These are phyloP conservation scores for Teunomyces pallodes DNA, from an alignment of 805 yeast genomes.

Conservation along the genomic window DNA sequence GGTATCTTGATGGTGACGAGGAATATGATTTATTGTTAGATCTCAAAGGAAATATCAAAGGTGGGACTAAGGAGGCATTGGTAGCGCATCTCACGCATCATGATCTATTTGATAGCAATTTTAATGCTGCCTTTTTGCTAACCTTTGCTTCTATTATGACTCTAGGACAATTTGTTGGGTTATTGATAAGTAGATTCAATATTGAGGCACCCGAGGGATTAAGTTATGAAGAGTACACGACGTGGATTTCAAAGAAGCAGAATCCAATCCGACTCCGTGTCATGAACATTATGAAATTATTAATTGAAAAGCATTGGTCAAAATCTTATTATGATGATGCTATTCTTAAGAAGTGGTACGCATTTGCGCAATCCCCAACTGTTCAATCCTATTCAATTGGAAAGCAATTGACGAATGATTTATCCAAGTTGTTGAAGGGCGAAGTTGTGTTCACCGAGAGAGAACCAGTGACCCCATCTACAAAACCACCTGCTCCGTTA, in stretches of 20 bases:
- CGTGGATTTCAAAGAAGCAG: slow-evolving; percentile 73
- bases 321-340: slow-evolving; percentile 53
- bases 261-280: slow-evolving; percentile 65
- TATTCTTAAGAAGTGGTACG: slow-evolving; percentile 33
- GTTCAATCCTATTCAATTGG: slow-evolving; percentile 28
- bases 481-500: slow-evolving; percentile 42
- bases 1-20: slow-evolving; percentile 71
- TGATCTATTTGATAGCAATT: slow-evolving; percentile 56
- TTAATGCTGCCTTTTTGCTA: slow-evolving; percentile 66
- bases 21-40: slow-evolving; percentile 58
- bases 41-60: slow-evolving; percentile 68
- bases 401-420: slow-evolving; percentile 22
- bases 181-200: slow-evolving; percentile 63
- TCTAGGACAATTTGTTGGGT: slow-evolving; percentile 57
- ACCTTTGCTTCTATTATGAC: slow-evolving; percentile 75
- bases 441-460: slow-evolving; percentile 27
- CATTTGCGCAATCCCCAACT: slow-evolving; percentile 19
- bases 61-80: slow-evolving; percentile 78
- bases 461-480: slow-evolving; percentile 24
- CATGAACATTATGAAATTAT: slow-evolving; percentile 60
- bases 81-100: slow-evolving; percentile 81
- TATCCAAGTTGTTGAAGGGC: slow-evolving; percentile 27
- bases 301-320: slow-evolving; percentile 72
- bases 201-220: slow-evolving; percentile 84
- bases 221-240: slow-evolving; percentile 73